Evolutionary conservation across 2,329 filamentous ascomycete species (phyloP).

Genomic region (Tricladium varicosporioides): DNA sequence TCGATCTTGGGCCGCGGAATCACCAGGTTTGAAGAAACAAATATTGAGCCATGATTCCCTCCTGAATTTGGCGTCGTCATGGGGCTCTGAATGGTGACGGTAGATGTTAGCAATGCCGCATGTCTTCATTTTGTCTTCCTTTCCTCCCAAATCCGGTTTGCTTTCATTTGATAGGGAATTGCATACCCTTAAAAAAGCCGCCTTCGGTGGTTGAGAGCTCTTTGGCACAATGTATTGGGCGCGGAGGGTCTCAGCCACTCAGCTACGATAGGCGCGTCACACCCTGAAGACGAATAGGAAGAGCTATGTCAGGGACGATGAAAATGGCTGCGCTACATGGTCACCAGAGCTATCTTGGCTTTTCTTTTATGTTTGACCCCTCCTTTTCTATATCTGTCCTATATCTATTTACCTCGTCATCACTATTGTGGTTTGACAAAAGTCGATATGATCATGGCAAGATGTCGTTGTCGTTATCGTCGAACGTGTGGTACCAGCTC

Average conservation of each 20-base stretch:
- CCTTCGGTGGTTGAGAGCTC: background rate
- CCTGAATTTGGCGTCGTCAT: no score
- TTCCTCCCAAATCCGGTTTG: background rate
- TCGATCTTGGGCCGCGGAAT: no score
- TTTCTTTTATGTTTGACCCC: background rate
- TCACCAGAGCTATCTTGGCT: background rate
- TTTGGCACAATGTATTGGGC: background rate
- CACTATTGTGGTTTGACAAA: background rate
- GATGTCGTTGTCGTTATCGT: background rate
- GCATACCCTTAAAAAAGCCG: background rate
- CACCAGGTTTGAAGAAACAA: no score
- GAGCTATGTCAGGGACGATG: background rate
- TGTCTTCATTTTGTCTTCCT: background rate
- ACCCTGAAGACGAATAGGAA: background rate
- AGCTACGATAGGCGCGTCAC: background rate
- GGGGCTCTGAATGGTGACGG: no score
- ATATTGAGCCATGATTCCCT: no score
- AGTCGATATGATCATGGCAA: background rate
- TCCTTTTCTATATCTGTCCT: background rate
- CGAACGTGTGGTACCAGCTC: background rate
- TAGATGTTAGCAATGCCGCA: background rate
- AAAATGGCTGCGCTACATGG: background rate
- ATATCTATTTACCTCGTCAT: background rate
- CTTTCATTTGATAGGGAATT: background rate
- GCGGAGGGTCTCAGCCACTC: background rate